Percentiles rank a stretch among this genome's conserved stretches.
Conservation (phyloP, 2,329 filamentous ascomycete species). For the Scedosporium minutisporum region DNA sequence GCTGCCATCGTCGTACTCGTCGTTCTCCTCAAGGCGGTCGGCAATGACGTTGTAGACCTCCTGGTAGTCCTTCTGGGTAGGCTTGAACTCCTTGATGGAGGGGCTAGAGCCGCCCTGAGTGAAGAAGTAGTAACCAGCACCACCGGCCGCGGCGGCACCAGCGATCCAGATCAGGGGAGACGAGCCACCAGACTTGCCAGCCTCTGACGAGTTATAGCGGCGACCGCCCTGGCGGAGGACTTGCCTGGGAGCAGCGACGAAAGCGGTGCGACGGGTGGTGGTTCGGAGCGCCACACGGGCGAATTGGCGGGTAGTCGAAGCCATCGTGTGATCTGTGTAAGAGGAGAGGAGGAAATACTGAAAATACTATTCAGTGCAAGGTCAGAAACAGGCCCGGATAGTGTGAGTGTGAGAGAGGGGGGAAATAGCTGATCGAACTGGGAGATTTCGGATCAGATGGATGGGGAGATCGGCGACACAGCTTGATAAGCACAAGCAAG, state of each 20-base stretch:
- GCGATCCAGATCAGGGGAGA: conserved; percentile 45
- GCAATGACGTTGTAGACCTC: conserved; percentile 89
- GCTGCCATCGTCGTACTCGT: conserved; percentile 93
- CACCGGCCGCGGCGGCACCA: conserved; percentile 50
- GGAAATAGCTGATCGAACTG: too few species aligned
- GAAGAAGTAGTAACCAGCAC: conserved; percentile 58
- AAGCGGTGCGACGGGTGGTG: conserved; percentile 43
- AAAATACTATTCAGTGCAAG: neutral
- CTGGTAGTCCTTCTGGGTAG: conserved; percentile 83
- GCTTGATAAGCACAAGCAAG: neutral
- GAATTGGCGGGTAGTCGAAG: conserved; percentile 41
- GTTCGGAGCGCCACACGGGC: conserved; percentile 50
- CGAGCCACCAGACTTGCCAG: conserved; percentile 40
- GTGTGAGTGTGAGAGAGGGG: too few species aligned
- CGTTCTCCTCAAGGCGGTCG: conserved; percentile 69
- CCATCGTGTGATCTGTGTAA: conserved; percentile 18
- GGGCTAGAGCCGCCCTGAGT: conserved; percentile 41
- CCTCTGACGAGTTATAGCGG: conserved; percentile 70
- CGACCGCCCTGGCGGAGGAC: conserved; percentile 65
- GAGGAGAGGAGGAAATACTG: conserved; percentile 5
- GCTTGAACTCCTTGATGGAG: conserved; percentile 52
- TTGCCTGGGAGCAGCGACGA: conserved; percentile 49
- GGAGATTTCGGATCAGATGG: neutral
- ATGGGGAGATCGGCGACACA: neutral
- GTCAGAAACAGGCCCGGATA: too few species aligned